phyloP scores from a whole-genome alignment of 2,329 filamentous ascomycete genomes.

The Colletotrichum tanaceti region DNA sequence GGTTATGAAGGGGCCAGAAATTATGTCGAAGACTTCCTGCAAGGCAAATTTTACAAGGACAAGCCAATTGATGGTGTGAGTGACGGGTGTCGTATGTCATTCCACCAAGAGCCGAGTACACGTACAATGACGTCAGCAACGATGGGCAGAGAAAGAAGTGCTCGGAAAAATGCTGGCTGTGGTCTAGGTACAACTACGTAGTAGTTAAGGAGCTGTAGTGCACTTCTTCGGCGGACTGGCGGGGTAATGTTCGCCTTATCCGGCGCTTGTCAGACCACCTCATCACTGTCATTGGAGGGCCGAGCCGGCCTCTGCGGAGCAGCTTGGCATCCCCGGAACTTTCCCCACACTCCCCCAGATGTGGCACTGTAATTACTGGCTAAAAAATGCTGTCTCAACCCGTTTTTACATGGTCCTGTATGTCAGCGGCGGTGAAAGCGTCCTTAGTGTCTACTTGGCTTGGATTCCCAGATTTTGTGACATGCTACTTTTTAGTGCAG shows the following conservation, averaged over 20 bases:
- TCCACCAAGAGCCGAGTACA: conserved; percentile 1
- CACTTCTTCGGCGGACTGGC: conserved; percentile 21
- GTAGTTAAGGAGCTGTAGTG: conserved; percentile 9
- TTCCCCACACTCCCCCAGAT: conserved; percentile 24
- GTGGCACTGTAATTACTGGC: not conserved
- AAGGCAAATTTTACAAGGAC: not conserved
- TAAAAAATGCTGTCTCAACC: not conserved
- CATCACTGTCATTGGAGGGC: conserved; percentile 20
- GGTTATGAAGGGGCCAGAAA: not conserved
- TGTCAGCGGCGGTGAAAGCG: conserved; percentile 10
- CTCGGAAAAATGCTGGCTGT: not conserved
- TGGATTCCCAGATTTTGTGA: not conserved
- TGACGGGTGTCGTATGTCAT: conserved; percentile 37
- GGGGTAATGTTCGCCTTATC: conserved; percentile 17
- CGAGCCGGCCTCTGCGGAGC: conserved; percentile 14
- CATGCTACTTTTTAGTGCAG: not conserved
- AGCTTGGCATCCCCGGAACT: conserved; percentile 24
- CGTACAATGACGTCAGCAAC: conserved; percentile 33
- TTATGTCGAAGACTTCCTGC: not conserved
- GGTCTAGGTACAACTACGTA: not conserved
- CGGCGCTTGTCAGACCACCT: conserved; percentile 4
- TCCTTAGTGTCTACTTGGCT: not conserved
- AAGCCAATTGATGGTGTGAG: conserved; percentile 10
- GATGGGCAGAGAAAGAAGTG: not conserved
- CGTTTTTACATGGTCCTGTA: not conserved